Evolutionary conservation across 1,139 yeast genomes (phyloP).

Genomic region (Torulaspora pretoriensis): DNA sequence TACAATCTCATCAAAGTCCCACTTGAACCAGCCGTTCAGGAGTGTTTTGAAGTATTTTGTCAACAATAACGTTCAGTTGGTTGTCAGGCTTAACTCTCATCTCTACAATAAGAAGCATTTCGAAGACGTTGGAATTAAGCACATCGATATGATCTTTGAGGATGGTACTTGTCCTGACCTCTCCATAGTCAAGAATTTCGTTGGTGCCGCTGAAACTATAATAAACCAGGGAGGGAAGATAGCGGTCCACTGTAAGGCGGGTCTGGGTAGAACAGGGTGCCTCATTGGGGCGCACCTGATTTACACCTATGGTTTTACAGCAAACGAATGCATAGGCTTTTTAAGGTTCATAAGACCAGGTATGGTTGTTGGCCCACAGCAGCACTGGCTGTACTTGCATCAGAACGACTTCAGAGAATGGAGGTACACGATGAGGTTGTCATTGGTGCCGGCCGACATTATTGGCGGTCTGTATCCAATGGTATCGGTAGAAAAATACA

Average conservation of each 20-base stretch:
- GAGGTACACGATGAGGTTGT: conserved; percentile 83
- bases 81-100: conserved; percentile 87
- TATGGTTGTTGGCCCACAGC: conserved; percentile 99
- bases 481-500: conserved; percentile 50
- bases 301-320: conserved; percentile 94
- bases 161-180: conserved; percentile 97
- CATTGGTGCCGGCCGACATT: conserved; percentile 54
- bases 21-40: conserved; percentile 65
- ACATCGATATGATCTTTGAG: conserved; percentile 91
- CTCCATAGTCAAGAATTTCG: conserved; percentile 84
- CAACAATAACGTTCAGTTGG: conserved; percentile 73
- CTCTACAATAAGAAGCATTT: conserved; percentile 82
- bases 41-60: conserved; percentile 76
- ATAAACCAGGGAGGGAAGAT: conserved; percentile 81
- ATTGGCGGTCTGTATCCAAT: conserved; percentile 78
- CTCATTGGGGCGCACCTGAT: conserved; percentile 94
- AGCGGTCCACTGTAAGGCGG: conserved; percentile 98
- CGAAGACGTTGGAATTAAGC: conserved; percentile 77
- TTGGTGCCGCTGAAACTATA: conserved; percentile 91
- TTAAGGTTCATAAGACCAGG: conserved; percentile 97
- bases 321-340: conserved; percentile 92
- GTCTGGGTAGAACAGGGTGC: conserved; percentile 96
- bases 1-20: conserved; percentile 25
- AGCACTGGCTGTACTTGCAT: conserved; percentile 94
- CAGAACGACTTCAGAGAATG: conserved; percentile 95